Conservation (phyloP, 805 yeast species). For the Dipodascus albidus region DNA sequence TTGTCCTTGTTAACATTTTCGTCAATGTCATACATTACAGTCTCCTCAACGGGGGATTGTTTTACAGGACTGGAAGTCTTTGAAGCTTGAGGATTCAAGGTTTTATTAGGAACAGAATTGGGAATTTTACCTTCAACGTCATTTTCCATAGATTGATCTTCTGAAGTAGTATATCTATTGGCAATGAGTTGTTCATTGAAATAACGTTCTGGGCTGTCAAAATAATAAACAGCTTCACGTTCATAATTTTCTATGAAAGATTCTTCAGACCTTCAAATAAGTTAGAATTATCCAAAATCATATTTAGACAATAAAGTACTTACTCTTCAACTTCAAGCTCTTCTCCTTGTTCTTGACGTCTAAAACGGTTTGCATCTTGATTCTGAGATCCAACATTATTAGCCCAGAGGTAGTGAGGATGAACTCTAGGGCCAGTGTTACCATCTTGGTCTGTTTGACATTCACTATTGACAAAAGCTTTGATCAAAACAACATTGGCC, state of each 20-base stretch:
- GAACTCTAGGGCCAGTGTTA: conserved; percentile 14
- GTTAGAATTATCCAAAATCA: not conserved
- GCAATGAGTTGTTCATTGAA: not conserved
- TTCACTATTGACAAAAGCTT: not conserved
- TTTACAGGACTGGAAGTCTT: not conserved
- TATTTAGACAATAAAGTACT: not conserved
- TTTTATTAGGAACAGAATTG: not conserved
- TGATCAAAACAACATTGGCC: not conserved
- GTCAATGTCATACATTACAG: not conserved
- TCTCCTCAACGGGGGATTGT: not conserved
- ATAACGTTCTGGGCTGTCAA: not conserved
- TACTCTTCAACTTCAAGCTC: not conserved
- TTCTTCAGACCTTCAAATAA: not conserved
- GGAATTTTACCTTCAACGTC: conserved; percentile 1
- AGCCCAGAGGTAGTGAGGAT: conserved; percentile 5
- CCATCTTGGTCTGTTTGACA: not conserved
- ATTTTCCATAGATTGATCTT: not conserved
- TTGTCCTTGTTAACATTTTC: not conserved
- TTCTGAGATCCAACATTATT: not conserved
- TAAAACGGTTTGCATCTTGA: not conserved
- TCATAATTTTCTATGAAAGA: not conserved
- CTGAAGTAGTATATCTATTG: not conserved
- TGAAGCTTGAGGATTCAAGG: not conserved
- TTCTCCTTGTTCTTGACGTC: not conserved
- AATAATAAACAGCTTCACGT: not conserved